phyloP scores from a whole-genome alignment of 495 filamentous ascomycete species.

The Penicillium angulare region DNA sequence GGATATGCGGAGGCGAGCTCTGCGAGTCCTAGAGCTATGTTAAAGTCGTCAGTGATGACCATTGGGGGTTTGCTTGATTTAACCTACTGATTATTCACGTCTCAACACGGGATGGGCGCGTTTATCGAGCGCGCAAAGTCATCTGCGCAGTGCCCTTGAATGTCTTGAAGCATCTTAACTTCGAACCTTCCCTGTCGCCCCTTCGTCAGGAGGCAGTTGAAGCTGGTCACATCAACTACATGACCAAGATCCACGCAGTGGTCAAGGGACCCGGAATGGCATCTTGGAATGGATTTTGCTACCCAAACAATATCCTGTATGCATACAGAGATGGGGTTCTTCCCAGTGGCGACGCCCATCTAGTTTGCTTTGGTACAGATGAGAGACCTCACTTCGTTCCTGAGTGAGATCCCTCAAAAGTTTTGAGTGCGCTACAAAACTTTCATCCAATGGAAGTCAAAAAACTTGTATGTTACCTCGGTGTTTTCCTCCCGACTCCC shows the following conservation, averaged over 20 bases:
- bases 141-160: slow-evolving; percentile 27
- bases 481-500: neutral
- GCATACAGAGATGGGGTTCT: neutral
- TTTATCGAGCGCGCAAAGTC: slow-evolving; percentile 9
- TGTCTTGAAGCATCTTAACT: slow-evolving; percentile 15
- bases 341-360: neutral
- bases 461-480: slow-evolving; percentile 4
- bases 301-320: neutral
- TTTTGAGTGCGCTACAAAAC: slow-evolving; percentile 8
- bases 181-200: slow-evolving; percentile 20
- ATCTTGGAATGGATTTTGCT: neutral
- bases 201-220: slow-evolving; percentile 16
- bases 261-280: slow-evolving; percentile 5
- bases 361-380: neutral
- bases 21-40: slow-evolving; percentile 40
- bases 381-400: neutral
- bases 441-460: slow-evolving; percentile 19
- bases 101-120: slow-evolving; percentile 1
- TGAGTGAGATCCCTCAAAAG: neutral
- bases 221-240: slow-evolving; percentile 18
- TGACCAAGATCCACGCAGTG: slow-evolving; percentile 25
- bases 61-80: too few species aligned
- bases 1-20: slow-evolving; percentile 49
- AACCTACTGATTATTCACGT: too few species aligned
- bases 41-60: neutral